Evolutionary conservation across 208 protist genomes (phyloP), one percentile per base, ranked within the genome.

Genomic region (Acanthamoeba castellanii): DNA sequence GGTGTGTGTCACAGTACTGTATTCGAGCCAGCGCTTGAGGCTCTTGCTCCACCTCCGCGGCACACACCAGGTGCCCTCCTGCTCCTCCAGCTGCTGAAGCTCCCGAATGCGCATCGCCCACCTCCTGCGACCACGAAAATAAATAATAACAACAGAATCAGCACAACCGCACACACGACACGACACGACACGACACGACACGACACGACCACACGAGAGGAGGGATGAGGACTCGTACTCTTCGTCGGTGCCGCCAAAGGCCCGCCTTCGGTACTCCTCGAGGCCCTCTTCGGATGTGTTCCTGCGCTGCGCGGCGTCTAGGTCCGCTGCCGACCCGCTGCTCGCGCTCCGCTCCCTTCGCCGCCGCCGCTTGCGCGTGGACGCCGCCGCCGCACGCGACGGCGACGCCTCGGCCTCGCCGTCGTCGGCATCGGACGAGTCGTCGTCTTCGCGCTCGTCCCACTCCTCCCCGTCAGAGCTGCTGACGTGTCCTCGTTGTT

Each of bases 191-290:
- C 25, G 66, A 32, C 22, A 32, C 66, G 66, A 32, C 30, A 74
- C 22, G 25, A 22, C 66, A 27, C 9, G 27, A 16, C 25, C 13
- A 74, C 66, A 20, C 2, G 22, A 9, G 11, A 74, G 66, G 22
- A 34, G n/a, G 27, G n/a, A 5, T 2, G 27, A 27, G 1, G 11
- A 11, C 11, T 0, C n/a, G 66, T 32, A 74, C 66, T 74, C 66
- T 74, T 74, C 66, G 66, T 74, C 66, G 30, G 66, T 74, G 66
- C 66, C 66, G 66, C 66, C 66, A 74, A 74, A 74, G 66, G 66
- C 66, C 3, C 66, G 66, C 66, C 27, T n/a, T 0, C 66, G 66
- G 30, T 74, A 74, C 66, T 74, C 66, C 66, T 74, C 66, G n/a
- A 74, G 66, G n/a, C 66, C 66, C 66, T 74, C 66, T 8, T 74